These are phyloP conservation scores for Salix udensis DNA, from an alignment of 345 rosid genomes.

Conservation along the genomic window DNA sequence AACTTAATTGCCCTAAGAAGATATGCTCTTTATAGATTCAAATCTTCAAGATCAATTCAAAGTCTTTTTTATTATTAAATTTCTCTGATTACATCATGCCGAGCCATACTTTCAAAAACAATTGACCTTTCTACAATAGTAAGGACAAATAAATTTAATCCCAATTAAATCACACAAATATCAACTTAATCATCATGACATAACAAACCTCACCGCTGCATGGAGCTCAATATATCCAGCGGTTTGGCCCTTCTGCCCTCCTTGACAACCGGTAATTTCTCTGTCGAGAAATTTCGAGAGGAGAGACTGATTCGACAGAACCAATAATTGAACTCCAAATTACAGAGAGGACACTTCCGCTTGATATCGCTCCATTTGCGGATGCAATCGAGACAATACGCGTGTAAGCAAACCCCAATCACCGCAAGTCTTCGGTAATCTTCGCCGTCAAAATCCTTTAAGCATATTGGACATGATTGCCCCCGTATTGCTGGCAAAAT, in stretches of 20 bases:
- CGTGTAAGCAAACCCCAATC: slow-evolving; percentile 51
- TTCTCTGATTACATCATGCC: no score
- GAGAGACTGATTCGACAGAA: slow-evolving; percentile 36
- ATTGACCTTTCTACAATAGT: no score
- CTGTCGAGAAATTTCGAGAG: slow-evolving; percentile 30
- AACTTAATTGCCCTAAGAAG: no score
- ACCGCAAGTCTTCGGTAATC: slow-evolving; percentile 43
- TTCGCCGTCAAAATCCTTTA: slow-evolving; percentile 29
- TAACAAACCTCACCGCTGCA: slow-evolving; percentile 35
- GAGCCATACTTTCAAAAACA: no score
- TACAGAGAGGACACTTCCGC: slow-evolving; percentile 74
- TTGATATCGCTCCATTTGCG: slow-evolving; percentile 57
- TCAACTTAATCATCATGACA: not conserved
- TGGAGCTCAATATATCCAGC: not conserved
- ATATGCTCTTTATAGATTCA: no score
- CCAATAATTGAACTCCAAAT: slow-evolving; percentile 55
- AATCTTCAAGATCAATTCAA: no score
- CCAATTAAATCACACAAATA: no score
- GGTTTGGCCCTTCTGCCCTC: slow-evolving; percentile 13
- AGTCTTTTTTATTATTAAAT: no score
- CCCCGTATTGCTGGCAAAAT: slow-evolving; percentile 41
- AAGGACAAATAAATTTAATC: no score
- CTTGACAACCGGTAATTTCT: slow-evolving; percentile 31
- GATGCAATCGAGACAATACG: slow-evolving; percentile 55
- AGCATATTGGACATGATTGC: slow-evolving; percentile 59